Conservation (phyloP, 1,284 basidiomycete genomes). For the Tremellales sp. region DNA sequence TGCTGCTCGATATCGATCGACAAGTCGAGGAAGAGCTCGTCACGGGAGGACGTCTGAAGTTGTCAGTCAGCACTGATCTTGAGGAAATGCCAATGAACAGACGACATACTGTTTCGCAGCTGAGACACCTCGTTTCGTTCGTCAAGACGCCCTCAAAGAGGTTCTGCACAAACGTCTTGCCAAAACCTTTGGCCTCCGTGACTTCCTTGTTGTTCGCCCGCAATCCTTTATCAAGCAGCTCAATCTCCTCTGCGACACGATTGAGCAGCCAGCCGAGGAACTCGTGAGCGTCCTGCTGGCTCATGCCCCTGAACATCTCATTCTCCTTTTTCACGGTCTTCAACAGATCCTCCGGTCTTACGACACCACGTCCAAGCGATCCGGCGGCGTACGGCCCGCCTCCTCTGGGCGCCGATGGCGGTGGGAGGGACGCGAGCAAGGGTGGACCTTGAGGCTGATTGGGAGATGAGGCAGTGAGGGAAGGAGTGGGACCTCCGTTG, state of each 20-base stretch:
- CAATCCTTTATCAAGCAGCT: conserved; percentile 56
- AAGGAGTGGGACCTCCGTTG: conserved; percentile 1
- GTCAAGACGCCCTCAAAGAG: conserved; percentile 91
- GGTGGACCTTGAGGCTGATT: conserved; percentile 33
- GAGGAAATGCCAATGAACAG: background rate
- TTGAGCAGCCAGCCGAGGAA: conserved; percentile 94
- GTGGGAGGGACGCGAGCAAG: conserved; percentile 41
- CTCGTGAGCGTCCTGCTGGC: conserved; percentile 95
- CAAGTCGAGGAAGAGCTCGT: conserved; percentile 93
- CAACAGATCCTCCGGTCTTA: conserved; percentile 82
- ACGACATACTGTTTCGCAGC: conserved; percentile 80
- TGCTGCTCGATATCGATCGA: conserved; percentile 99
- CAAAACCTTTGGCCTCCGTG: conserved; percentile 30
- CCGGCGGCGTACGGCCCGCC: conserved; percentile 46
- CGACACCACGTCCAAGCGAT: conserved; percentile 66
- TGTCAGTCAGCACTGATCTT: conserved; percentile 3
- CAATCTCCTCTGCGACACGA: conserved; percentile 86
- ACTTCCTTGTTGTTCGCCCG: conserved; percentile 23
- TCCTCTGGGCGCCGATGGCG: conserved; percentile 40
- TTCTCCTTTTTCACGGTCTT: conserved; percentile 85
- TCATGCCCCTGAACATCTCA: conserved; percentile 75
- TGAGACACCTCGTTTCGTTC: conserved; percentile 94
- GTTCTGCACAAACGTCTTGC: conserved; percentile 77
- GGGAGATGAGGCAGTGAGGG: conserved; percentile 2
- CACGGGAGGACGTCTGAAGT: conserved; percentile 79